These are phyloP conservation scores for Populus davidiana DNA, from an alignment of 345 rosid genomes.

Conservation along the genomic window DNA sequence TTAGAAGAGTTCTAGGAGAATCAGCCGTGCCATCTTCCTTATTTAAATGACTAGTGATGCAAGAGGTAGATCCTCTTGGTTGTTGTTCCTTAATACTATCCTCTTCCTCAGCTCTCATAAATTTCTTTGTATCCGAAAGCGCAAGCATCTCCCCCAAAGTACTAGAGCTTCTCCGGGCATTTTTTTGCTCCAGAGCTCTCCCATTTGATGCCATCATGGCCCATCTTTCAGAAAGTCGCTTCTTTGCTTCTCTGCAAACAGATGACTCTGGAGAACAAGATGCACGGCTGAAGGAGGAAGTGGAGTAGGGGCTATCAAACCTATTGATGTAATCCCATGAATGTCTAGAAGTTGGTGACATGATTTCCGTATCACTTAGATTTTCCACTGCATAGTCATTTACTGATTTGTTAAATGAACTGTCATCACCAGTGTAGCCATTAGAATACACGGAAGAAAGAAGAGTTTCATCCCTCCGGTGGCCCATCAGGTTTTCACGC, in stretches of 20 bases:
- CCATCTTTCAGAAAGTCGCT: slow-evolving; percentile 93
- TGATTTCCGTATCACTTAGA: slow-evolving; percentile 68
- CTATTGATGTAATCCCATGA: slow-evolving; percentile 82
- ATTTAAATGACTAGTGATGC: slow-evolving; percentile 36
- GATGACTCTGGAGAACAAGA: slow-evolving; percentile 91
- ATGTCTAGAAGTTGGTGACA: slow-evolving; percentile 74
- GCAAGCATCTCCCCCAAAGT: slow-evolving; percentile 97
- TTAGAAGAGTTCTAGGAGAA: slow-evolving; percentile 54
- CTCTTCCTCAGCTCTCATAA: slow-evolving; percentile 38
- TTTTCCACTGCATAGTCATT: slow-evolving; percentile 55
- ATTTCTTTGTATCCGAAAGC: slow-evolving; percentile 55
- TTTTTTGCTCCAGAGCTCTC: slow-evolving; percentile 48
- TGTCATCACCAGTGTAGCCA: slow-evolving; percentile 79
- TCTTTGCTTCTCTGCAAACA: slow-evolving; percentile 73
- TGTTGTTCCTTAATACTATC: slow-evolving; percentile 37
- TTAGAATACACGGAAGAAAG: slow-evolving; percentile 81
- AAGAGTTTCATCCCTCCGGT: slow-evolving; percentile 66
- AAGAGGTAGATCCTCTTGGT: slow-evolving; percentile 51
- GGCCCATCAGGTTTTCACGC: slow-evolving; percentile 54
- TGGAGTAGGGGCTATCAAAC: slow-evolving; percentile 62
- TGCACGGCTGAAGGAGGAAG: slow-evolving; percentile 64
- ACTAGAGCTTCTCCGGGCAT: slow-evolving; percentile 55
- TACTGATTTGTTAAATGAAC: slow-evolving; percentile 75
- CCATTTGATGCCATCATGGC: slow-evolving; percentile 74
- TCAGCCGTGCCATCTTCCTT: slow-evolving; percentile 40